Evolutionary conservation across 1,139 yeast genomes (phyloP).

Genomic region (Schwanniomyces etchellsii): DNA sequence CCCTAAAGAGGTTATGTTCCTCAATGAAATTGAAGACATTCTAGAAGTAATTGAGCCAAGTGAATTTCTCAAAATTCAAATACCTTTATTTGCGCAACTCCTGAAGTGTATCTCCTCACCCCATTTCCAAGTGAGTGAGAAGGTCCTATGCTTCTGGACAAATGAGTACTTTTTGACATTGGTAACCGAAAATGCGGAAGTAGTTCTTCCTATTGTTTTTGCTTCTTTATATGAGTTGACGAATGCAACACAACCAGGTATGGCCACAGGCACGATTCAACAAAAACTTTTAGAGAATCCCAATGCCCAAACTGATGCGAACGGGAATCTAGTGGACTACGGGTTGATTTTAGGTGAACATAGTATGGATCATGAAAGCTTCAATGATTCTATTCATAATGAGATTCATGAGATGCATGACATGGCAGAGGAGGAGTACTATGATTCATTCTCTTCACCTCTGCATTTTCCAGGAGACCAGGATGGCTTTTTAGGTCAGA

Average conservation of each 20-base stretch:
- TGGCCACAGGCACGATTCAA: slow-evolving; percentile 44
- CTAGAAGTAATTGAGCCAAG: slow-evolving; percentile 94
- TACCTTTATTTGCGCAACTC: slow-evolving; percentile 89
- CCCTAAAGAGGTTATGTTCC: slow-evolving; percentile 92
- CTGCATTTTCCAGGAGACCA: slow-evolving; percentile 18
- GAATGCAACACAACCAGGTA: slow-evolving; percentile 44
- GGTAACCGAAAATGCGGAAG: slow-evolving; percentile 88
- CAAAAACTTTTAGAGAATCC: slow-evolving; percentile 39
- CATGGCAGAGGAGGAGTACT: slow-evolving; percentile 42
- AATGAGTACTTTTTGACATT: slow-evolving; percentile 89
- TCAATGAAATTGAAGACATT: slow-evolving; percentile 93
- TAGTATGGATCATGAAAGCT: slow-evolving; percentile 7
- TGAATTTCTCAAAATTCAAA: slow-evolving; percentile 87
- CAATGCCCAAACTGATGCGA: slow-evolving; percentile 38
- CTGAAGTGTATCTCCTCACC: slow-evolving; percentile 93
- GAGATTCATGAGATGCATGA: slow-evolving; percentile 9
- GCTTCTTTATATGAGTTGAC: slow-evolving; percentile 85
- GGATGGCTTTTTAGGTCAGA: slow-evolving; percentile 24
- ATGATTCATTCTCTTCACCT: slow-evolving; percentile 37
- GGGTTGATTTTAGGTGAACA: slow-evolving; percentile 28
- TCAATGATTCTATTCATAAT: slow-evolving; percentile 9
- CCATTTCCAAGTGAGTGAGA: slow-evolving; percentile 96
- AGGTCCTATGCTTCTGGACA: slow-evolving; percentile 90
- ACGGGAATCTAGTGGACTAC: slow-evolving; percentile 40
- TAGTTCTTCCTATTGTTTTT: slow-evolving; percentile 86